Conservation (phyloP, 805 yeast genomes). For the Zygoascus bituminiphila region DNA sequence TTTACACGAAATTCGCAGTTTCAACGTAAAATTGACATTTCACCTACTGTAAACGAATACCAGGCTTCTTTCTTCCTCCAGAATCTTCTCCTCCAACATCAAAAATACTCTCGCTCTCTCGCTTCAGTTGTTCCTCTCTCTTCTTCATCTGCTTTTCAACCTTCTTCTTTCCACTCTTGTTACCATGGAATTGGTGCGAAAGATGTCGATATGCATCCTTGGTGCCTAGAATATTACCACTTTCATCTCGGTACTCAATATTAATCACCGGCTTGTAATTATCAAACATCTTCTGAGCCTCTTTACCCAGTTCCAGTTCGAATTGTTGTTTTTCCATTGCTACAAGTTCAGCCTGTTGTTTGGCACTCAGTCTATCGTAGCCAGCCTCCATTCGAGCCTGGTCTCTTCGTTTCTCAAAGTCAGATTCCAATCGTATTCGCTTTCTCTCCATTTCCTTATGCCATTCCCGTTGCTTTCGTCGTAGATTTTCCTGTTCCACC, state of each 20-base stretch:
- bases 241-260: constrained; percentile 54
- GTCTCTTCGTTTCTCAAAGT: constrained; percentile 18
- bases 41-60: constrained; percentile 6
- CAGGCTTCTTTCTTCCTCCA: constrained; percentile 5
- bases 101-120: constrained; percentile 18
- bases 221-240: constrained; percentile 49
- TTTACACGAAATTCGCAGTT: too few species aligned
- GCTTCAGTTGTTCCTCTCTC: constrained; percentile 22
- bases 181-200: constrained; percentile 74
- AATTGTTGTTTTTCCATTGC: constrained; percentile 23
- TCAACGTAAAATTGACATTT: too few species aligned
- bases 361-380: constrained; percentile 23
- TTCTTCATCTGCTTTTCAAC: constrained; percentile 27
- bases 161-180: constrained; percentile 29
- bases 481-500: constrained; percentile 14
- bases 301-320: constrained; percentile 25
- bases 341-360: constrained; percentile 27
- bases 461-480: constrained; percentile 19
- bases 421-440: constrained; percentile 16
- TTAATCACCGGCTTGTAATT: constrained; percentile 38
- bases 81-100: constrained; percentile 3
- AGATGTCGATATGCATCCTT: constrained; percentile 72
- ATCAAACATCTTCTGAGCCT: constrained; percentile 26
- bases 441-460: constrained; percentile 16
- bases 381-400: constrained; percentile 19